Evolutionary conservation across 73 alveolate species (phyloP).

Genomic region (Loxodes magnus): DNA sequence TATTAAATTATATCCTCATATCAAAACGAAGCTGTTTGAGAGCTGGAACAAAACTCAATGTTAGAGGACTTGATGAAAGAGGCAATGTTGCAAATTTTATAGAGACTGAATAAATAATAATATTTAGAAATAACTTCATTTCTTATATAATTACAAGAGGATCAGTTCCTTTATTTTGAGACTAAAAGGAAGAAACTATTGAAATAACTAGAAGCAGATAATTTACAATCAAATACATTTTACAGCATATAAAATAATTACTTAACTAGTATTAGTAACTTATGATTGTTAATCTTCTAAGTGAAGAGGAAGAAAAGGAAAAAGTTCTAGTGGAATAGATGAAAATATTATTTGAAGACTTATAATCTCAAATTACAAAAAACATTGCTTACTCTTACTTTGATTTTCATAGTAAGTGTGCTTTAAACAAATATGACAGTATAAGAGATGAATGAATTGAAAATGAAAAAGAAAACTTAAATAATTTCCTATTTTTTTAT

Average conservation of each 20-base stretch:
- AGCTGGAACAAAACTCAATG: constrained; percentile 95
- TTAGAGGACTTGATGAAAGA: constrained; percentile 94
- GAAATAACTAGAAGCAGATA: constrained; percentile 22
- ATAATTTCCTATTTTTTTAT: no score
- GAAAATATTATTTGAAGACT: constrained; percentile 5
- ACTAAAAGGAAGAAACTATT: constrained; percentile 37
- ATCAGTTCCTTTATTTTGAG: constrained; percentile 77
- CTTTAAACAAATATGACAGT: constrained; percentile 25
- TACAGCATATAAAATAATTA: constrained; percentile 35
- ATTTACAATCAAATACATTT: constrained; percentile 33
- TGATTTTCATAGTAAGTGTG: constrained; percentile 49
- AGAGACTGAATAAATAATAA: constrained; percentile 88
- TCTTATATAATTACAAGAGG: constrained; percentile 72
- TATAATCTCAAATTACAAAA: constrained; percentile 8
- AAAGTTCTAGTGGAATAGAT: constrained; percentile 26
- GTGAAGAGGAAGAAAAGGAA: constrained; percentile 34
- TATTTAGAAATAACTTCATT: constrained; percentile 14
- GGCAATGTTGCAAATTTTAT: constrained; percentile 94
- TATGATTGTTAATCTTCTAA: constrained; percentile 35
- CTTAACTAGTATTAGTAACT: constrained; percentile 30
- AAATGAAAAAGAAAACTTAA: no score
- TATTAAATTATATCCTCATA: no score
- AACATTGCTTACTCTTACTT: constrained; percentile 31
- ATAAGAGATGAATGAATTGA: constrained; percentile 2
- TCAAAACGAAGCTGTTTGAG: no score